Percentiles rank a stretch among this genome's conserved stretches.
phyloP scores from a whole-genome alignment of 2,329 filamentous ascomycete species.

The Neospermospora avenae region DNA sequence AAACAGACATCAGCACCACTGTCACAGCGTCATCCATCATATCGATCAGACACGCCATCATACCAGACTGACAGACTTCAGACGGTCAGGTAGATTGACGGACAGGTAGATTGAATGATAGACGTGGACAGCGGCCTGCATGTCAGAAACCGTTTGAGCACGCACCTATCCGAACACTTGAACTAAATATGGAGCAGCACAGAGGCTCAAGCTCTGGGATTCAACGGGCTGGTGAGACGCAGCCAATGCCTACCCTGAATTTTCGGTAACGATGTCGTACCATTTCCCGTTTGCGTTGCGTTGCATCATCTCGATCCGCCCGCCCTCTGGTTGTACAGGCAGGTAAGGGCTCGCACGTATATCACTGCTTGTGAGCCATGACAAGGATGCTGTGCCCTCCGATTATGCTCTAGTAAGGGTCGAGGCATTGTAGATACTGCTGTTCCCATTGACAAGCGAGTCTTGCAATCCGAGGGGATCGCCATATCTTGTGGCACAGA shows the following conservation, averaged over 20 bases:
- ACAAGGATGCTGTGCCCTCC: neutral
- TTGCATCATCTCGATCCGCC: slow-evolving; percentile 1
- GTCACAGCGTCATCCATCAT: neutral
- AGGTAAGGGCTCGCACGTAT: too few species aligned
- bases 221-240: neutral
- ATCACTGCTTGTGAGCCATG: neutral
- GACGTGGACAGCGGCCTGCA: neutral
- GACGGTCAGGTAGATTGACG: neutral
- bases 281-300: neutral
- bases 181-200: neutral
- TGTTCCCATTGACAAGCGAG: too few species aligned
- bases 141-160: slow-evolving; percentile 1
- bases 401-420: neutral
- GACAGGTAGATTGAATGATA: neutral
- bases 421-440: neutral
- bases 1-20: neutral
- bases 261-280: slow-evolving; percentile 6
- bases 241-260: slow-evolving; percentile 2
- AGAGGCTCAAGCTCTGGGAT: neutral
- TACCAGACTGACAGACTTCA: neutral
- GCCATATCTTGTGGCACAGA: too few species aligned
- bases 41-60: neutral
- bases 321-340: neutral
- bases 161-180: neutral
- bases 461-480: too few species aligned